A percentile compares a stretch with the other conserved stretches of the same genome.
phyloP scores from a whole-genome alignment of 306 rosid species.

The Cicer chorassanicum region DNA sequence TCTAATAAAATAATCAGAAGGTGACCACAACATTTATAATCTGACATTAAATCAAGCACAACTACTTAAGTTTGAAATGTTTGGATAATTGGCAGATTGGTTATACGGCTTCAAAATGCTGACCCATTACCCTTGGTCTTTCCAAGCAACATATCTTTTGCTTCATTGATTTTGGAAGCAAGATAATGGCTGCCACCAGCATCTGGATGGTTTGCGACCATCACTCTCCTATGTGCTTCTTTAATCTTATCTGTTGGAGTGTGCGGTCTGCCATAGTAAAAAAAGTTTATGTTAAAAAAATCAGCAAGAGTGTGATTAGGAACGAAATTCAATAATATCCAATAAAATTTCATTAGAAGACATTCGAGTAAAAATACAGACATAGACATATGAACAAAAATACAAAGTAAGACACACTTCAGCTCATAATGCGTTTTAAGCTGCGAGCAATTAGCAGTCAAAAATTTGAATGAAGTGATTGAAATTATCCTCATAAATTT shows the following conservation, averaged over 20 bases:
- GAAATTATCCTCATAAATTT: neutral
- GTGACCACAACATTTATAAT: constrained; percentile 24
- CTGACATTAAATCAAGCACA: neutral
- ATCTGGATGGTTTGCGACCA: constrained; percentile 97
- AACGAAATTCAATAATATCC: constrained; percentile 1
- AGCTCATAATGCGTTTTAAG: constrained; percentile 1
- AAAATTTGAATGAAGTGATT: neutral
- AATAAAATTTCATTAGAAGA: neutral
- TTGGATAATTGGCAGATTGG: constrained; percentile 12
- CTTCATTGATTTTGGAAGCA: constrained; percentile 95
- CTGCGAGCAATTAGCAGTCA: constrained; percentile 22
- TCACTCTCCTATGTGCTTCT: constrained; percentile 95
- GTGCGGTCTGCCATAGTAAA: constrained; percentile 55
- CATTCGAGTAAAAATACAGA: neutral
- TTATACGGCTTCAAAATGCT: constrained; percentile 62
- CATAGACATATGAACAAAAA: constrained; percentile 1
- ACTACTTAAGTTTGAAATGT: neutral
- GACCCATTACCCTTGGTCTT: constrained; percentile 69
- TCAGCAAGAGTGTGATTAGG: neutral
- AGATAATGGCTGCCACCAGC: constrained; percentile 98
- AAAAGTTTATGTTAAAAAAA: neutral
- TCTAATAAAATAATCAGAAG: neutral
- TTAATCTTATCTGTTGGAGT: constrained; percentile 69
- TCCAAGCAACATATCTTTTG: constrained; percentile 77
- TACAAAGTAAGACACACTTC: constrained; percentile 7